These are phyloP conservation scores for Sambucus nigra DNA, from an alignment of 129 eudicot species.

Conservation along the genomic window DNA sequence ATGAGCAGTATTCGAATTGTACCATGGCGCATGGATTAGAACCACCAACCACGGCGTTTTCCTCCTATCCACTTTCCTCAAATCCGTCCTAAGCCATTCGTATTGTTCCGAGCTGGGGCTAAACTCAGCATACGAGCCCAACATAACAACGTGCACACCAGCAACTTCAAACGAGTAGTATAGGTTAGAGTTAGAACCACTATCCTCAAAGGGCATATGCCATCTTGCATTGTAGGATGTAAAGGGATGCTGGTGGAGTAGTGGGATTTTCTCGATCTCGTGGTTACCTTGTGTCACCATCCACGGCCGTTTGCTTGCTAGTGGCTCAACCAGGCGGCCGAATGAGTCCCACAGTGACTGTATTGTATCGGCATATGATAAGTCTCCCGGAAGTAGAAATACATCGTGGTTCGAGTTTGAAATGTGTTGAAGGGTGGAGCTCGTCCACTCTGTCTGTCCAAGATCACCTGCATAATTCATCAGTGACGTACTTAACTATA, in stretches of 20 bases:
- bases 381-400: constrained; percentile 60
- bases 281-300: constrained; percentile 92
- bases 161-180: constrained; percentile 64
- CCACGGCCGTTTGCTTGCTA: constrained; percentile 74
- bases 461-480: constrained; percentile 62
- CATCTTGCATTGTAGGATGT: constrained; percentile 64
- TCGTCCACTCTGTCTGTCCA: constrained; percentile 75
- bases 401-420: constrained; percentile 42
- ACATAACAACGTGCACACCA: constrained; percentile 63
- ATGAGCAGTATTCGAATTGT: constrained; percentile 63
- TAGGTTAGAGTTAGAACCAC: constrained; percentile 58
- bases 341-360: constrained; percentile 73
- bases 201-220: constrained; percentile 65
- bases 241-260: constrained; percentile 26
- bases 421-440: constrained; percentile 52
- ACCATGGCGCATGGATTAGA: constrained; percentile 75
- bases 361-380: constrained; percentile 48
- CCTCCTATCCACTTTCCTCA: constrained; percentile 43
- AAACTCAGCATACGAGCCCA: constrained; percentile 68
- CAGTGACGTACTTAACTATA: too few species aligned
- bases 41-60: constrained; percentile 63
- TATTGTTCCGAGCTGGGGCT: constrained; percentile 46
- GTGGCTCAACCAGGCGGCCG: constrained; percentile 52
- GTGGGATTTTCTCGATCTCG: constrained; percentile 54
- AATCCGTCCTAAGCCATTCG: constrained; percentile 51